Base-by-base conservation (phyloP, 495 filamentous ascomycete genomes). In the Xylaria intraflava region DNA sequence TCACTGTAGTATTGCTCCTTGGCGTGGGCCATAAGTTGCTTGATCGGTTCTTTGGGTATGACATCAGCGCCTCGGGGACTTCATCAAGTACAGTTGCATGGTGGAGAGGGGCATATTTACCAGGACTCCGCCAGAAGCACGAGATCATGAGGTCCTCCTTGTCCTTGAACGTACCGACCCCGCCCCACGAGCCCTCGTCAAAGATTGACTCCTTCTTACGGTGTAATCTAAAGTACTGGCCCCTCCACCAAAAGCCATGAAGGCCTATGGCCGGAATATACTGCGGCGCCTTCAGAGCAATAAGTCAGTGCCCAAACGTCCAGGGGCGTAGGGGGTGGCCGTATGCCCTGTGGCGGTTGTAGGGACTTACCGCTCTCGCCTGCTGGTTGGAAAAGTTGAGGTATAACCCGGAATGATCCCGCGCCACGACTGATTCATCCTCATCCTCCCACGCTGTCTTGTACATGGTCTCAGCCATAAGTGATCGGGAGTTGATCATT, bases 391-490 rank as follows among this genome's bases (percentile, higher is more conserved):
- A 73, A 49, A 75, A 76, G 53, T 77, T 77, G 33, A 77, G 62
- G 36, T 65, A 69, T 11, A 62, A 49, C 0, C 65, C 68, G 4
- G 64, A 59, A 26, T 60, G 65, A 48, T 75, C 70, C 23, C 61
- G 40, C 6, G 50, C 50, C 16, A 74, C 69, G 44, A 12, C 58
- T 1, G 58, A 55, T 24, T 47, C 72, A 17, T 76, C 73, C 24
- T 78, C 69, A 22, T 77, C 69, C 35, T 82, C 78, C 76, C 77
- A 83, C 3, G 72, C 70, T 16, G 62, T 73, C 24, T 73, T 76
- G 31, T 67, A 68, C 16, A 69, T 69, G 4, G 81, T 83, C 54
- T 83, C 79, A 0, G 82, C 83, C 48, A 76, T 76, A 23, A 86
- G 64, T 7, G 72, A 67, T n/a, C 81, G 74, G 1, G 79, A 77